Base-by-base conservation (phyloP, 345 rosid genomes). In the Ricinus communis region DNA sequence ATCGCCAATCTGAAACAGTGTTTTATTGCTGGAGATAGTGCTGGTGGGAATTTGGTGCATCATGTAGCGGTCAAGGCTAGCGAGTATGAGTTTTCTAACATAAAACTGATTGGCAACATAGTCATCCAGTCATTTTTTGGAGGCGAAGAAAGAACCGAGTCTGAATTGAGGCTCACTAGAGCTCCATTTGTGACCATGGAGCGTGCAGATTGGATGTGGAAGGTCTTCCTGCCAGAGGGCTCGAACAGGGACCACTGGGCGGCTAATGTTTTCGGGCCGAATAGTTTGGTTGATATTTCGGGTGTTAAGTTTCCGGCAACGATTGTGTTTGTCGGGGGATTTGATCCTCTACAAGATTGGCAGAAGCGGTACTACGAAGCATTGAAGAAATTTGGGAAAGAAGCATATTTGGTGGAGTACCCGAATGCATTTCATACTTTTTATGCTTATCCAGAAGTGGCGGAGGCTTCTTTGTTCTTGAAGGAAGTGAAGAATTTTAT, bases 401-500 rank as follows among this genome's bases (percentile, higher is more conserved):
- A 62, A 31, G 78, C 28, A 0, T 30, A 30, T 25, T 21, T 75
- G 63, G 58, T 75, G 0, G 78, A 69, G 50, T 75, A 53, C 46
- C 69, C 57, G 5, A 62, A 54, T 22, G 58, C 51, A 0, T 5
- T 69, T 18, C 79, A 69, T 46, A 10, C 18, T 8, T 75, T 69
- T n/a, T 69, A 62, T n/a, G 2, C 5, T 2, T 22, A 28, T 0
- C 51, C 65, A 0, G 51, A 62, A 14, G 0, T 63, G 27, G 60
- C 69, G 0, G 69, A 68, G 11, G 52, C 15, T 22, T 54, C 65
- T 36, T 62, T 43, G 65, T 54, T 46, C 10, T 53, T 63, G 5
- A 27, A 66, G 55, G 81, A 78, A 10, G 24, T 78, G 2, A 57
- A 22, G 38, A 62, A 59, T 47, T 83, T 83, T 30, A 47, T 77